phyloP scores from a whole-genome alignment of 306 rosid genomes.

The Delonix regia region DNA sequence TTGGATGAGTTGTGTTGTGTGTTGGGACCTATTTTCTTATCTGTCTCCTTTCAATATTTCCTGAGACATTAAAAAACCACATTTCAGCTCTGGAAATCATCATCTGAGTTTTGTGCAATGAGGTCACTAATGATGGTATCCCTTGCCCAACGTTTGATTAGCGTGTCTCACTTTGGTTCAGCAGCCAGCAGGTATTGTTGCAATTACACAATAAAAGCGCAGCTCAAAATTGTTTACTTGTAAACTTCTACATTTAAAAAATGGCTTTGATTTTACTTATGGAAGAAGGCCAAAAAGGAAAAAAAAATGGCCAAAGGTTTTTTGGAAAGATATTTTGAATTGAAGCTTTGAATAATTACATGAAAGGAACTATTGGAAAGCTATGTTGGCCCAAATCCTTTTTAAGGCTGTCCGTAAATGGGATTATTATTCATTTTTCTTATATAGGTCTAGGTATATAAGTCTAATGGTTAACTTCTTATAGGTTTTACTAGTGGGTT shows the following conservation, averaged over 20 bases:
- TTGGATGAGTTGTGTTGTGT: constrained; percentile 41
- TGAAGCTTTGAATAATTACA: constrained; percentile 1
- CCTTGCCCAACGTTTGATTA: constrained; percentile 90
- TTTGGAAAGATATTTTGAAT: constrained; percentile 22
- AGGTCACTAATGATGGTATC: constrained; percentile 92
- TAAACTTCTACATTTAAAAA: neutral
- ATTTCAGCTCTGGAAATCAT: constrained; percentile 97
- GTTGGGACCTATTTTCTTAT: constrained; percentile 45
- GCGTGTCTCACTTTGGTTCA: constrained; percentile 81
- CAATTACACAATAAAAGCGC: neutral
- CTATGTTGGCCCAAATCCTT: constrained; percentile 25
- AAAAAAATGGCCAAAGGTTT: neutral
- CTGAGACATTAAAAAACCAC: constrained; percentile 54
- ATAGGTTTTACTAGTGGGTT: constrained; percentile 35
- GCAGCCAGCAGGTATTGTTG: constrained; percentile 83
- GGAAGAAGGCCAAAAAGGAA: neutral
- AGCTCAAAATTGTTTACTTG: neutral
- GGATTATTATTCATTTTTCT: constrained; percentile 27
- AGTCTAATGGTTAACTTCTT: constrained; percentile 27
- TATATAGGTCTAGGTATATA: constrained; percentile 25
- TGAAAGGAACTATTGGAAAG: constrained; percentile 22
- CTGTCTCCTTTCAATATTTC: constrained; percentile 40
- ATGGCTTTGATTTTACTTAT: constrained; percentile 10
- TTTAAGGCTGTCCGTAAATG: constrained; percentile 35
- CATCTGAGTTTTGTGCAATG: constrained; percentile 91